Conservation (phyloP, 352 stramenopile species). For the Pythium brassicae region DNA sequence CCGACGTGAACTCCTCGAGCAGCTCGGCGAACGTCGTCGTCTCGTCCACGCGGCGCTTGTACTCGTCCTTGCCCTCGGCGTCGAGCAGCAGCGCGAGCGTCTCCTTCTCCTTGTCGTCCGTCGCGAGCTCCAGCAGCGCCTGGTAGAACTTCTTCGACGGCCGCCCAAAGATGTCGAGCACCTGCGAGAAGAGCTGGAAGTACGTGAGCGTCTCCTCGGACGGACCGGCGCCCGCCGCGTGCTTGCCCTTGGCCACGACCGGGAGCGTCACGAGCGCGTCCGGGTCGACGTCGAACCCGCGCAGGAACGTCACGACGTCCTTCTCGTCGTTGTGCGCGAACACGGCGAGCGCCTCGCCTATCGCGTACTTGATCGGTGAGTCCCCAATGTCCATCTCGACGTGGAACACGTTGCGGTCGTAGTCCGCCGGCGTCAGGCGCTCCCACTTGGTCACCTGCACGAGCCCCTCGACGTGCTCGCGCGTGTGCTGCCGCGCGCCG, state of each 20-base stretch:
- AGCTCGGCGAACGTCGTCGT: conserved; percentile 75
- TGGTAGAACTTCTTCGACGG: conserved; percentile 85
- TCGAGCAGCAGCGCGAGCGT: conserved; percentile 44
- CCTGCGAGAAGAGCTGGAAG: conserved; percentile 78
- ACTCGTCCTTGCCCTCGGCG: conserved; percentile 76
- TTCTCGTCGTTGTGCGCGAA: conserved; percentile 83
- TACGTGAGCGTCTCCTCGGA: conserved; percentile 68
- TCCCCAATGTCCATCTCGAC: conserved; percentile 83
- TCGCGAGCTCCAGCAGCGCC: conserved; percentile 52
- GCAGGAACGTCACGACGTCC: conserved; percentile 68
- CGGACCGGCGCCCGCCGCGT: conserved; percentile 15
- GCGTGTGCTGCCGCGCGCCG: conserved; percentile 39
- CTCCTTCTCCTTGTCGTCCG: conserved; percentile 69
- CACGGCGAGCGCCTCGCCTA: conserved; percentile 78
- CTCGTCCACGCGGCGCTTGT: conserved; percentile 76
- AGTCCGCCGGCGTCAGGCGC: conserved; percentile 72
- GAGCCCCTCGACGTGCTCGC: conserved; percentile 67
- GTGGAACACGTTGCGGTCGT: conserved; percentile 86
- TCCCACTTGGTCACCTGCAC: conserved; percentile 76
- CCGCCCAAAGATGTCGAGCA: conserved; percentile 81
- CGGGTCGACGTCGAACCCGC: conserved; percentile 57
- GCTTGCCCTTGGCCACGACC: conserved; percentile 54
- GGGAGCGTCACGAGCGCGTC: conserved; percentile 67
- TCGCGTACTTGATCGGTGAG: conserved; percentile 79
- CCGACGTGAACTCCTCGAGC: conserved; percentile 69